Percentiles rank a stretch among this genome's conserved stretches.
phyloP scores from a whole-genome alignment of 2,329 filamentous ascomycete genomes.

The Periconia sp. region DNA sequence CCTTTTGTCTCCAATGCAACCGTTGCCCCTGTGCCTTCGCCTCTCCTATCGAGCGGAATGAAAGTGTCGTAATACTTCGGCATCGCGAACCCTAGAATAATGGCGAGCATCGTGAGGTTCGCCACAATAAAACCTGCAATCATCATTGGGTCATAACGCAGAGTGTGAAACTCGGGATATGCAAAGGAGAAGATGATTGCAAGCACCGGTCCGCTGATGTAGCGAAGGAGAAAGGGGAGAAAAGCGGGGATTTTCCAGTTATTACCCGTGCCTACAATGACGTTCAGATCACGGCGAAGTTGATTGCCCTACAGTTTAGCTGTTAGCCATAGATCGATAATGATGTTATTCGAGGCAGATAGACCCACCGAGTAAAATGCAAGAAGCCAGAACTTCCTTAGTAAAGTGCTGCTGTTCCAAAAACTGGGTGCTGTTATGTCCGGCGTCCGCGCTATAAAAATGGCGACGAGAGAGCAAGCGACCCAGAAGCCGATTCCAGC shows the following conservation, averaged over 20 bases:
- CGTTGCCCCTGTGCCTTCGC: slow-evolving; percentile 52
- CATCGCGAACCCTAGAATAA: slow-evolving; percentile 57
- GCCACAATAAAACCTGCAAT: slow-evolving; percentile 42
- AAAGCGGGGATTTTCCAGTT: slow-evolving; percentile 64
- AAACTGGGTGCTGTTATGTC: slow-evolving; percentile 49
- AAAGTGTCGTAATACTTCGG: slow-evolving; percentile 62
- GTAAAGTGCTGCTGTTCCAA: slow-evolving; percentile 49
- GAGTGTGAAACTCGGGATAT: slow-evolving; percentile 39
- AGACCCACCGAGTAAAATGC: slow-evolving; percentile 63
- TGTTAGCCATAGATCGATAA: too few species aligned
- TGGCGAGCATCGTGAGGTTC: slow-evolving; percentile 47
- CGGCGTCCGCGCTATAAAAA: slow-evolving; percentile 53
- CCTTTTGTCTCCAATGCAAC: slow-evolving; percentile 32
- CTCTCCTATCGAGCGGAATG: slow-evolving; percentile 54
- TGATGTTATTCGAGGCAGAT: too few species aligned
- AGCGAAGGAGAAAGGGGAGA: slow-evolving; percentile 54
- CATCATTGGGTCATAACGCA: slow-evolving; percentile 43
- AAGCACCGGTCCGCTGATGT: slow-evolving; percentile 39
- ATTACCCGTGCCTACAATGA: slow-evolving; percentile 59
- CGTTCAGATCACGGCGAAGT: slow-evolving; percentile 61
- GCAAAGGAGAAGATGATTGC: slow-evolving; percentile 44
- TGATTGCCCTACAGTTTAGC: slow-evolving; percentile 56
- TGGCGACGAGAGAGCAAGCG: slow-evolving; percentile 47
- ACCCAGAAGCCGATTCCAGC: slow-evolving; percentile 62
- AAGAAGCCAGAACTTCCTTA: slow-evolving; percentile 59